These are phyloP conservation scores for Evernia prunastri DNA, from an alignment of 495 filamentous ascomycete species.

Conservation along the genomic window DNA sequence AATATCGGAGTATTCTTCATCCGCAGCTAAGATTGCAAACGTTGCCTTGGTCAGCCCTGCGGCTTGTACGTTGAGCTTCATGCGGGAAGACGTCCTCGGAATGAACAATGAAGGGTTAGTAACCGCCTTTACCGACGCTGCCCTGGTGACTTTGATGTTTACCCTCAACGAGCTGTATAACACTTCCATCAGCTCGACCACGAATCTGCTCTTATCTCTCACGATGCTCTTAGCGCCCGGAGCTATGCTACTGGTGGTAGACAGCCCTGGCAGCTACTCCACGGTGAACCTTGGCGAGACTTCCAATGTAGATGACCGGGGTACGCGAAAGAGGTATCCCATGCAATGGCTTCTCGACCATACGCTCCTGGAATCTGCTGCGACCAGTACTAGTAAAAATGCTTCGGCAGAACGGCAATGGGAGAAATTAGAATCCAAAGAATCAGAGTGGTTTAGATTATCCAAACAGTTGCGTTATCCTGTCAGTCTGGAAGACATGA, in stretches of 20 bases:
- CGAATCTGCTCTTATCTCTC: constrained; percentile 61
- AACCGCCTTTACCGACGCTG: constrained; percentile 34
- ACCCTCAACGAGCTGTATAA: constrained; percentile 95
- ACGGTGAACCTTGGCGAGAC: constrained; percentile 53
- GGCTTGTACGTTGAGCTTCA: constrained; percentile 45
- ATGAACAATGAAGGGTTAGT: constrained; percentile 38
- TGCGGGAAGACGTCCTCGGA: constrained; percentile 56
- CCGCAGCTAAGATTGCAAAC: constrained; percentile 39
- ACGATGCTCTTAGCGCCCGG: constrained; percentile 49
- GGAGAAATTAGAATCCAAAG: constrained; percentile 64
- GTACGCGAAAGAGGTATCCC: constrained; percentile 64
- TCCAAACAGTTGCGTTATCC: constrained; percentile 64
- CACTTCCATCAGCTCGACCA: constrained; percentile 65
- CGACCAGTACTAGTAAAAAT: constrained; percentile 17
- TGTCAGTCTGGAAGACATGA: constrained; percentile 85
- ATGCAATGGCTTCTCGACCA: constrained; percentile 92
- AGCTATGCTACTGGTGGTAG: constrained; percentile 74
- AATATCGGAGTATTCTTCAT: constrained; percentile 51
- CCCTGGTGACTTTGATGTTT: constrained; percentile 79
- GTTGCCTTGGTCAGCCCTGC: constrained; percentile 35
- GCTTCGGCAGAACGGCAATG: constrained; percentile 42
- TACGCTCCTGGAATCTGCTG: constrained; percentile 53
- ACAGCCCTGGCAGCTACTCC: constrained; percentile 90
- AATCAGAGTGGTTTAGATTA: constrained; percentile 80
- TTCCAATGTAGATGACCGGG: constrained; percentile 5